phyloP scores from a whole-genome alignment of 192 early-diverging fungal species.

The Backusella macrospora region DNA sequence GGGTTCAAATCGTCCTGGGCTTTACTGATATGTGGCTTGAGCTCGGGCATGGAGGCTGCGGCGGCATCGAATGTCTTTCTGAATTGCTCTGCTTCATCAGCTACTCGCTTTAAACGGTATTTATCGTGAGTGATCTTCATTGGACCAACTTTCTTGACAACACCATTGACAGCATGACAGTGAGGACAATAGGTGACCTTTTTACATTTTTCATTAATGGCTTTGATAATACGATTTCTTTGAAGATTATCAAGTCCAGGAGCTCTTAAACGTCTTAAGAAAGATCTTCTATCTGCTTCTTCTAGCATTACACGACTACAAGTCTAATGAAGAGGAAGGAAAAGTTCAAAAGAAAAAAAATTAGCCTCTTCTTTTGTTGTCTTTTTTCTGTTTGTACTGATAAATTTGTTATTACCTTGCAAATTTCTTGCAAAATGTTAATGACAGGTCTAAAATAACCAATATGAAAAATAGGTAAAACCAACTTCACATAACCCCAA shows the following conservation, averaged over 20 bases:
- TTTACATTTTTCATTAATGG: constrained; percentile 84
- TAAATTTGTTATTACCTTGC: constrained; percentile 68
- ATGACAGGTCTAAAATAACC: constrained; percentile 94
- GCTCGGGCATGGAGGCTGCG: constrained; percentile 68
- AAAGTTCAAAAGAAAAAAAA: not conserved
- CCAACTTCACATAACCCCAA: constrained; percentile 92
- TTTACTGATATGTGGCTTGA: constrained; percentile 75
- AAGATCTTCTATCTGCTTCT: constrained; percentile 73
- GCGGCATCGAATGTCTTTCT: constrained; percentile 78
- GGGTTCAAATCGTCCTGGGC: constrained; percentile 97
- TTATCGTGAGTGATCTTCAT: constrained; percentile 96
- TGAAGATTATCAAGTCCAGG: constrained; percentile 84
- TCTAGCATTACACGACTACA: constrained; percentile 89
- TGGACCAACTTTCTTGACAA: constrained; percentile 94
- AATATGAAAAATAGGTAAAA: constrained; percentile 96
- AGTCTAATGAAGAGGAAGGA: constrained; percentile 45
- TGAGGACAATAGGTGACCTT: constrained; percentile 84
- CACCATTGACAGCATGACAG: constrained; percentile 82
- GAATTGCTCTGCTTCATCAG: constrained; percentile 74
- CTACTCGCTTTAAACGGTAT: constrained; percentile 80
- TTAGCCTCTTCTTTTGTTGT: not conserved
- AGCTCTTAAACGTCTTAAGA: constrained; percentile 68
- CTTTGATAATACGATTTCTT: constrained; percentile 78
- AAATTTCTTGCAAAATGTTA: constrained; percentile 93
- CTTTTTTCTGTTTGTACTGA: not conserved